phyloP scores from a whole-genome alignment of 2,329 filamentous ascomycete genomes.

The Xylaria sp. region DNA sequence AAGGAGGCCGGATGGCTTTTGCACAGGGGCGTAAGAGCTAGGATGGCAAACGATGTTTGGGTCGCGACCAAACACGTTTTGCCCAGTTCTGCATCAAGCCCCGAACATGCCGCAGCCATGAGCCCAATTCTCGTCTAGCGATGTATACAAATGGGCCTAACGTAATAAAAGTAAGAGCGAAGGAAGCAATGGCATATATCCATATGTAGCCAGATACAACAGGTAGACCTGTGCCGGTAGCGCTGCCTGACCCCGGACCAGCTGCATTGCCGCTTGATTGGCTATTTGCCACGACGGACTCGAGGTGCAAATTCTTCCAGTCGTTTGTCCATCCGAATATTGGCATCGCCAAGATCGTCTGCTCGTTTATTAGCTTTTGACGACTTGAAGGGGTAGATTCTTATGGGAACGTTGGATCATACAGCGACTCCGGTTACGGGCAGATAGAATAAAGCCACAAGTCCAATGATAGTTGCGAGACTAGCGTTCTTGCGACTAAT shows the following conservation, averaged over 20 bases:
- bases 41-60: too few species aligned
- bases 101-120: too few species aligned
- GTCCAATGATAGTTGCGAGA: not conserved
- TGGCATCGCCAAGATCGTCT: conserved; percentile 6
- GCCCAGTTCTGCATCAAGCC: too few species aligned
- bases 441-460: not conserved
- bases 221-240: not conserved
- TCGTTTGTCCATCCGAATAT: conserved; percentile 4
- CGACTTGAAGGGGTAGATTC: not conserved
- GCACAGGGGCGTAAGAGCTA: too few species aligned
- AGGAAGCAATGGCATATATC: not conserved
- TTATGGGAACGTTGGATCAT: not conserved
- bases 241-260: not conserved
- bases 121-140: too few species aligned
- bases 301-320: not conserved
- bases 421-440: not conserved
- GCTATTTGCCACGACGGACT: not conserved
- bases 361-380: not conserved
- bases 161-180: too few species aligned
- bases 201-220: conserved; percentile 7
- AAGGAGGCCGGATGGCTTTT: too few species aligned
- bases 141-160: too few species aligned
- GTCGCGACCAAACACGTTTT: too few species aligned
- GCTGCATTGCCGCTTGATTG: not conserved
- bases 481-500: too few species aligned